Base-by-base conservation (phyloP, 1,284 basidiomycete species). In the Baeospora myosura region DNA sequence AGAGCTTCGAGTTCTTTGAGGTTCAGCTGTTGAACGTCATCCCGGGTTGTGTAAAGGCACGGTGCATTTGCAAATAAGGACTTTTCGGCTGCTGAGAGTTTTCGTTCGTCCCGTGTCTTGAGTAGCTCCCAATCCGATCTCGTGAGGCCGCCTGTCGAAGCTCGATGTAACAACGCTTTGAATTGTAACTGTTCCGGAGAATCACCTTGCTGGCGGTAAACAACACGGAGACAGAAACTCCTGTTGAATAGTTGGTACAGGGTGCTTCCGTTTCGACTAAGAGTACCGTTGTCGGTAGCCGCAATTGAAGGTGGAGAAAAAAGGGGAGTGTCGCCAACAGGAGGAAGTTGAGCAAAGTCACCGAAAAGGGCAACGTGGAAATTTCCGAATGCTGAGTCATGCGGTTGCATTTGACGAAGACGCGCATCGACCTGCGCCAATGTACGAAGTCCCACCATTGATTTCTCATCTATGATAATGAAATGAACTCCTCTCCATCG, bases 261-360 rank as follows among this genome's bases (percentile, higher is more conserved):
- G 10, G 18, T 11, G 11, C 11, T 11, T 12, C 18, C 23, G 20
- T 23, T n/a, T 22, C 36, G 18, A 24, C 20, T 38, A 24, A 23
- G 36, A 14, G 12, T 11, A 22, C 36, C 36, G 5, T 11, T 10
- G 10, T 25, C 12, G 25, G 36, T 21, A 2, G 21, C 21, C 21
- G 14, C 18, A 11, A 11, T 24, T 4, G 32, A n/a, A 14, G 32
- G n/a, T 14, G 17, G 12, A 4, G 18, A 21, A 11, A 14, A 38
- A 22, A 38, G 22, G 18, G 36, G 10, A 24, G 3, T 11, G 25
- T 38, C 22, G 10, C 12, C 12, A 23, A 38, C n/a, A n/a, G n/a
- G n/a, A n/a, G n/a, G n/a, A n/a, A n/a, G n/a, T 17, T 38, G 36
- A 22, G 36, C 36, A 38, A 38, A 38, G 23, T 38, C 36, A 24